A percentile compares a stretch with the other conserved stretches of the same genome.
Conservation (phyloP, 139 green algal species). For the Chlamydomonas asymmetrica region DNA sequence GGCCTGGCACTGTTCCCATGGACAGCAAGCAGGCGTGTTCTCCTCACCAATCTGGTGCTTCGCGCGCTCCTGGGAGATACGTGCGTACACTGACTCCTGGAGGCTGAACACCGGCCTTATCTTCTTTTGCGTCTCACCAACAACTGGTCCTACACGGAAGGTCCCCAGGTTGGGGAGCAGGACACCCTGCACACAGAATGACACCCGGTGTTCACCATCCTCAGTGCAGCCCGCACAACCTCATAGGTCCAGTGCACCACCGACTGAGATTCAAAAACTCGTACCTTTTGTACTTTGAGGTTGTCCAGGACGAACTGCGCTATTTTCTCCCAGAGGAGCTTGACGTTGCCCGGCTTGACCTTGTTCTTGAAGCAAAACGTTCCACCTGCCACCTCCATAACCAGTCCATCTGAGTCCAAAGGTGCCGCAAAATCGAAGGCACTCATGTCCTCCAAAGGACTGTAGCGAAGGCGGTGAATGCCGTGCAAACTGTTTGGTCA, state of each 20-base stretch:
- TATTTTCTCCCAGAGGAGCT: conserved; percentile 19
- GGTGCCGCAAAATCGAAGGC: too few species aligned
- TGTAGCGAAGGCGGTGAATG: too few species aligned
- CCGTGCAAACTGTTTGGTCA: too few species aligned
- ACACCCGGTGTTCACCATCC: neutral
- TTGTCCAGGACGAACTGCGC: conserved; percentile 17
- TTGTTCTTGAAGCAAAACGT: conserved; percentile 32
- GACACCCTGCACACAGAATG: conserved; percentile 35
- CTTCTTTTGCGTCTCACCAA: conserved; percentile 49
- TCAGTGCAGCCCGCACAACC: neutral
- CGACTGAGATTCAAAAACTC: neutral
- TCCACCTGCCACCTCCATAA: conserved; percentile 5
- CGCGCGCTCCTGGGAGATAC: conserved; percentile 52
- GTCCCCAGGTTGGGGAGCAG: conserved; percentile 55
- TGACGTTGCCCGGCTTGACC: neutral
- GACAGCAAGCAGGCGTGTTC: neutral
- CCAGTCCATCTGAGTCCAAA: too few species aligned
- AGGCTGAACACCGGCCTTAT: conserved; percentile 45
- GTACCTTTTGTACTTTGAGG: too few species aligned
- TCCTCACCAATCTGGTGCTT: conserved; percentile 41
- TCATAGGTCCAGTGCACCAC: neutral
- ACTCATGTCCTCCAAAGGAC: too few species aligned
- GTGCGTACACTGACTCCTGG: conserved; percentile 50
- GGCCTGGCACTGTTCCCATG: neutral
- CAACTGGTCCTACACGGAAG: conserved; percentile 46